phyloP scores from a whole-genome alignment of 257 asterid species.

The Petunia secreta region DNA sequence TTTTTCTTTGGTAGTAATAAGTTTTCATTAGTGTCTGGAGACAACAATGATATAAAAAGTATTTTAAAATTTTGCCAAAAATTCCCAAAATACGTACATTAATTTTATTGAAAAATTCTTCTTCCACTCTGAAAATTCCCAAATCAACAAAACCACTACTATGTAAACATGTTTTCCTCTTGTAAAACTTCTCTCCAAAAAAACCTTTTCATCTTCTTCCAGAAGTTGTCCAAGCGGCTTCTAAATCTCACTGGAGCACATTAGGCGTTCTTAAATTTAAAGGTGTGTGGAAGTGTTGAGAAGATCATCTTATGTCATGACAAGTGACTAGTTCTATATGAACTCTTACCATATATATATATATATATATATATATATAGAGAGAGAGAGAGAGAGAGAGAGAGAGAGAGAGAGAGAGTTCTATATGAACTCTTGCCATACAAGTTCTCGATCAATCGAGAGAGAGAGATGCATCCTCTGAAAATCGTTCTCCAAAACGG shows the following conservation, averaged over 20 bases:
- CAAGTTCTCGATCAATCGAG: not conserved
- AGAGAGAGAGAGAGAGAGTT: too few species aligned
- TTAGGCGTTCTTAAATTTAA: not conserved
- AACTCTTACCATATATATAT: not conserved
- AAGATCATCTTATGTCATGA: not conserved
- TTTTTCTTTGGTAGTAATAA: not conserved
- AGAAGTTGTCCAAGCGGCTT: not conserved
- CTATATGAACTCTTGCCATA: not conserved
- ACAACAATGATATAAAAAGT: not conserved
- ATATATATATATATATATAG: too few species aligned
- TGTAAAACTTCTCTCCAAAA: not conserved
- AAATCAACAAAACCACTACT: not conserved
- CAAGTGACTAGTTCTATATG: not conserved
- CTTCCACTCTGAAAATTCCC: not conserved
- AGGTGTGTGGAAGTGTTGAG: not conserved
- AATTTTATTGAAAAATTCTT: not conserved
- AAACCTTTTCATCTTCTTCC: not conserved
- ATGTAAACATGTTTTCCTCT: not conserved
- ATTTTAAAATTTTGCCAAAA: not conserved
- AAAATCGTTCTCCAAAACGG: not conserved
- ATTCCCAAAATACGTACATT: not conserved
- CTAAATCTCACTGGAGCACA: slow-evolving; percentile 3
- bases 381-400: too few species aligned
- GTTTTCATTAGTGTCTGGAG: not conserved
- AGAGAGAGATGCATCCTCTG: not conserved